Evolutionary conservation across 108 stramenopile genomes (phyloP), one percentile per base, ranked within the genome.

Genomic region (Cyclotella sp.): DNA sequence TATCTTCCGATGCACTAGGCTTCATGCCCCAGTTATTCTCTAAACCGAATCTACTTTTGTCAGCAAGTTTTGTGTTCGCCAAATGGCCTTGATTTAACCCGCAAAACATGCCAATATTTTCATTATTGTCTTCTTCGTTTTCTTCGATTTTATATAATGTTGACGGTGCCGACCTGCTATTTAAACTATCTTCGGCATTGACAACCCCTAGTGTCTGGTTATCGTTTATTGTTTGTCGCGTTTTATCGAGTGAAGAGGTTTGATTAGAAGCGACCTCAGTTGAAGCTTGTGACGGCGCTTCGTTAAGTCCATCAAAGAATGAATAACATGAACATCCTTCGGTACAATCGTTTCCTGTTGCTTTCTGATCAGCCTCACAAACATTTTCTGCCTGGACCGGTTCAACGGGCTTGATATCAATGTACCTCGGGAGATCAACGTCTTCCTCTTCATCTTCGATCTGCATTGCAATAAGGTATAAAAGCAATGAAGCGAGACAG

Each of bases 11-110:
- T 9, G 11, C 55, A 22, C 55, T 42, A 58, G 70, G 70, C 22
- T 43, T 70, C 42, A 70, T 19, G 4, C 70, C 70, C 70, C 70
- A 70, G 11, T 70, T 7, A 41, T 29, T 57, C 22, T 70, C 42
- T 18, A 24, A 11, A 19, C 54, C 53, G 12, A 27, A 43, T 70
- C 42, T 57, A 53, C 19, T 47, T 66, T 26, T 42, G 49, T 70
- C 53, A 45, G 2, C 64, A 41, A 13, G 34, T 40, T 39, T 62
- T 11, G 34, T 16, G 14, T 27, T 46, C 22, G 24, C 21, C 19
- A 22, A n/a, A 18, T 52, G 29, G 6, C 13, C 57, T 22, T 68
- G 9, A 53, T 68, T 53, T 21, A 21, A 7, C 6, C 49, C 52
- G 30, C 68, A 51, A 49, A 51, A 68, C 28, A 68, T 49, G 0